Evolutionary conservation across 768 basidiomycete species (phyloP).

Genomic region (Suillus plorans): DNA sequence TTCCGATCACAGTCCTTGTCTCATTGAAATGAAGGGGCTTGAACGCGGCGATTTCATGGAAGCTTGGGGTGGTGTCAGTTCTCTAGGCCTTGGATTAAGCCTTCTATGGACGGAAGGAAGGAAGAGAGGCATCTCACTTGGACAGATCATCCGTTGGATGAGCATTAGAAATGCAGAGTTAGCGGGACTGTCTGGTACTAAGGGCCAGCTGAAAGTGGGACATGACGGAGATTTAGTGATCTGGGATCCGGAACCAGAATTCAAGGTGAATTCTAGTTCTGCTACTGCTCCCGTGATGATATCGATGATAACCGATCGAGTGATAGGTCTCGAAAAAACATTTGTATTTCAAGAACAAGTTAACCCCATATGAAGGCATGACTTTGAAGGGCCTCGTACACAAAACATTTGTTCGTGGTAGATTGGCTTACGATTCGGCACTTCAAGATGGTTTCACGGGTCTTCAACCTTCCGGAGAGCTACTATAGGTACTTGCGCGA

Average conservation of each 20-base stretch:
- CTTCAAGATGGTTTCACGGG: constrained; percentile 33
- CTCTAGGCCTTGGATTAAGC: constrained; percentile 86
- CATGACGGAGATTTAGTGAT: constrained; percentile 86
- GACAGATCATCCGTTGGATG: constrained; percentile 71
- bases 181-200: constrained; percentile 65
- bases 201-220: constrained; percentile 74
- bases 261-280: constrained; percentile 33
- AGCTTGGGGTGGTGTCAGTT: constrained; percentile 95
- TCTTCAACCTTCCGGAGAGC: constrained; percentile 34
- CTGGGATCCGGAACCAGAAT: constrained; percentile 67
- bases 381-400: constrained; percentile 66
- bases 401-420: constrained; percentile 77
- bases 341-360: constrained; percentile 90
- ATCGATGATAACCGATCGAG: constrained; percentile 8
- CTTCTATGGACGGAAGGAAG: constrained; percentile 84
- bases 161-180: constrained; percentile 73
- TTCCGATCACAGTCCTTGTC: constrained; percentile 94
- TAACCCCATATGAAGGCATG: constrained; percentile 86
- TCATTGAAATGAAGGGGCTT: constrained; percentile 73
- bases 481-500: constrained; percentile 29
- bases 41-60: constrained; percentile 80
- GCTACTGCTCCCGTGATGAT: neutral
- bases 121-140: constrained; percentile 49
- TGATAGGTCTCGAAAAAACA: constrained; percentile 68
- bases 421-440: constrained; percentile 55